Conservation (phyloP, 768 basidiomycete species). For the Russula foetens region DNA sequence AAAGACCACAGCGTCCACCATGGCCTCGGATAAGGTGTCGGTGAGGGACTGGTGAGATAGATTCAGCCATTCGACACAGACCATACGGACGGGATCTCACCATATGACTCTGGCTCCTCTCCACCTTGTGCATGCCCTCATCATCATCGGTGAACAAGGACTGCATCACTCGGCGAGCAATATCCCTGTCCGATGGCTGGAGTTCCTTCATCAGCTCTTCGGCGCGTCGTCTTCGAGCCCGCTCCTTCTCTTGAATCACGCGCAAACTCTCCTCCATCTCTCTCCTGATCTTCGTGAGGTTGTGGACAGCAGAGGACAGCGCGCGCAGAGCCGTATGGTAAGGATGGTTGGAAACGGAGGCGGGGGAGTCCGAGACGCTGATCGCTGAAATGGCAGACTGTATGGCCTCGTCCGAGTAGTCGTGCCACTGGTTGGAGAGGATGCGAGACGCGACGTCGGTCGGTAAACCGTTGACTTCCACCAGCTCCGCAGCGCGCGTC, state of each 20-base stretch:
- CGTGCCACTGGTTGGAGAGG: conserved; percentile 67
- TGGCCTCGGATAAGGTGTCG: conserved; percentile 39
- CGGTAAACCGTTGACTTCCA: conserved; percentile 3
- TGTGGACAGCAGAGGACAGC: conserved; percentile 58
- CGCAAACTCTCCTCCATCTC: conserved; percentile 58
- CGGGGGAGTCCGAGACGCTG: conserved; percentile 36
- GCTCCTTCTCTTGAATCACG: conserved; percentile 51
- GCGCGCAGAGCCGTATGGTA: conserved; percentile 63
- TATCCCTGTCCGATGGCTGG: conserved; percentile 51
- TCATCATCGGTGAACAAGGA: conserved; percentile 49
- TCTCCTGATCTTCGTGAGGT: conserved; percentile 44
- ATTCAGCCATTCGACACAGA: not conserved
- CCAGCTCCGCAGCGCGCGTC: conserved; percentile 1
- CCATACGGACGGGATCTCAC: conserved; percentile 31
- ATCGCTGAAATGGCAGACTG: conserved; percentile 52
- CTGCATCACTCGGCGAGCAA: conserved; percentile 59
- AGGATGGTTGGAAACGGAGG: conserved; percentile 41
- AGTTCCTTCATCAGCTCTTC: conserved; percentile 51
- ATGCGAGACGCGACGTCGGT: conserved; percentile 36
- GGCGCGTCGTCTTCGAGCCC: conserved; percentile 41
- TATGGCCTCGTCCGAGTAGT: conserved; percentile 67
- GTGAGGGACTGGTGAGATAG: conserved; percentile 33
- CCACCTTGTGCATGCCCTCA: conserved; percentile 39
- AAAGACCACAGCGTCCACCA: conserved; percentile 41
- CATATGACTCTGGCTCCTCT: conserved; percentile 49